A percentile compares a stretch with the other conserved stretches of the same genome.
Evolutionary conservation across 257 asterid species (phyloP).

Genomic region (Linderniella brevidens): DNA sequence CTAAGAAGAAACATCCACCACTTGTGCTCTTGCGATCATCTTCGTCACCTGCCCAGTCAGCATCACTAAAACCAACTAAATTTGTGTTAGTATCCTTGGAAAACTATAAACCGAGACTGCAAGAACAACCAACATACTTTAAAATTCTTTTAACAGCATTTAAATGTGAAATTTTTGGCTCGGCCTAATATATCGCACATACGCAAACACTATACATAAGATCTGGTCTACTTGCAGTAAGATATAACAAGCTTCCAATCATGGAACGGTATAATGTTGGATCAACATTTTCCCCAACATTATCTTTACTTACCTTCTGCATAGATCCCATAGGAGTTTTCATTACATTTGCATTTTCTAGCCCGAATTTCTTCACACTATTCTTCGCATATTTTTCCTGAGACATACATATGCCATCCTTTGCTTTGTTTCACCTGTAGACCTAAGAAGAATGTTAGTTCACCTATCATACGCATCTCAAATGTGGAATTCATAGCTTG

Average conservation of each 20-base stretch:
- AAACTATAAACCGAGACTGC: not conserved
- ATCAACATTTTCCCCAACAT: not conserved
- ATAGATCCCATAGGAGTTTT: no score
- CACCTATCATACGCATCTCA: no score
- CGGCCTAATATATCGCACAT: not conserved
- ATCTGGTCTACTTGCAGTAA: not conserved
- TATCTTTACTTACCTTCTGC: no score
- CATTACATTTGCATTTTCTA: no score
- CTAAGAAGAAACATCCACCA: not conserved
- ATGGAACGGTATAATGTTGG: not conserved
- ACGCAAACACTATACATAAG: not conserved
- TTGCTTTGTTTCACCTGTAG: no score
- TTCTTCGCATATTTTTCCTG: no score
- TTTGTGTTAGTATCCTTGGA: not conserved
- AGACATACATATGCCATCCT: no score
- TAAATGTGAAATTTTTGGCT: not conserved
- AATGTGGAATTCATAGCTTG: no score
- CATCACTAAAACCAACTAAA: not conserved
- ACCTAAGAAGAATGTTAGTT: no score
- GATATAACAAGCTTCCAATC: not conserved
- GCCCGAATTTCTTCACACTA: no score
- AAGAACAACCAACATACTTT: not conserved
- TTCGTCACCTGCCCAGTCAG: no score
- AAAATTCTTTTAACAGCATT: not conserved
- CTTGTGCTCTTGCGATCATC: not conserved